Evolutionary conservation across 2,329 filamentous ascomycete genomes (phyloP).

Genomic region (Apiospora marii): DNA sequence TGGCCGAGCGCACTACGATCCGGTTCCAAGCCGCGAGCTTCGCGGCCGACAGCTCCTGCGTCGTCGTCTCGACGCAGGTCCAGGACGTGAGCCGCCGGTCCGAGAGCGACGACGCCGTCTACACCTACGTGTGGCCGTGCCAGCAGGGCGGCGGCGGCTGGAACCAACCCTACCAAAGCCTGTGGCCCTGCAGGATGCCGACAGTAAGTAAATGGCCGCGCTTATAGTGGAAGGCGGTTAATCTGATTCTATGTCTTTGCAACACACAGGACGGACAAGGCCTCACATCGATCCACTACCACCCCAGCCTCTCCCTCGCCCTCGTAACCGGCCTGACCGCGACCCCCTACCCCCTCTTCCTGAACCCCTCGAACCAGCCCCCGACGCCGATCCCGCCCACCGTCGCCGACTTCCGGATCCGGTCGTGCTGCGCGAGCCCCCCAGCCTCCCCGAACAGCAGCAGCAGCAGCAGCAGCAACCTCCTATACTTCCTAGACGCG

Average conservation of each 20-base stretch:
- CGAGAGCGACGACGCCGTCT: slow-evolving; percentile 28
- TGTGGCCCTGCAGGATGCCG: background rate
- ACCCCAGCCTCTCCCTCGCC: slow-evolving; percentile 24
- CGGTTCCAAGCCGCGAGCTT: slow-evolving; percentile 12
- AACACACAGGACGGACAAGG: slow-evolving; percentile 25
- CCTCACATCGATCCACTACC: slow-evolving; percentile 26
- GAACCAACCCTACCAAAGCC: background rate
- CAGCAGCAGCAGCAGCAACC: too few relatives aligned
- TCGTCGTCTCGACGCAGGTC: slow-evolving; percentile 27
- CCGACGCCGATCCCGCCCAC: slow-evolving; percentile 1
- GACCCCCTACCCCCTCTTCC: slow-evolving; percentile 26
- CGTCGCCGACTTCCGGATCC: too few relatives aligned
- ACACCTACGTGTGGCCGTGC: slow-evolving; percentile 20
- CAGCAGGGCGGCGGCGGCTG: background rate
- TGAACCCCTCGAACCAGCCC: slow-evolving; percentile 10
- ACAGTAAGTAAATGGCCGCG: background rate
- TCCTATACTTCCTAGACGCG: slow-evolving; percentile 14
- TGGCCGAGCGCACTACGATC: too few relatives aligned
- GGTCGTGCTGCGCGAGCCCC: too few relatives aligned
- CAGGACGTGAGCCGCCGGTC: slow-evolving; percentile 21
- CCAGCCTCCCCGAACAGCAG: too few relatives aligned
- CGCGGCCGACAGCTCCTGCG: slow-evolving; percentile 26
- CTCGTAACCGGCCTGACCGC: slow-evolving; percentile 25
- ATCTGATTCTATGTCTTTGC: too few relatives aligned
- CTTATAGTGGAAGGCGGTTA: too few relatives aligned